These are phyloP conservation scores for Pisolithus albus DNA, from an alignment of 768 basidiomycete genomes.

Conservation along the genomic window DNA sequence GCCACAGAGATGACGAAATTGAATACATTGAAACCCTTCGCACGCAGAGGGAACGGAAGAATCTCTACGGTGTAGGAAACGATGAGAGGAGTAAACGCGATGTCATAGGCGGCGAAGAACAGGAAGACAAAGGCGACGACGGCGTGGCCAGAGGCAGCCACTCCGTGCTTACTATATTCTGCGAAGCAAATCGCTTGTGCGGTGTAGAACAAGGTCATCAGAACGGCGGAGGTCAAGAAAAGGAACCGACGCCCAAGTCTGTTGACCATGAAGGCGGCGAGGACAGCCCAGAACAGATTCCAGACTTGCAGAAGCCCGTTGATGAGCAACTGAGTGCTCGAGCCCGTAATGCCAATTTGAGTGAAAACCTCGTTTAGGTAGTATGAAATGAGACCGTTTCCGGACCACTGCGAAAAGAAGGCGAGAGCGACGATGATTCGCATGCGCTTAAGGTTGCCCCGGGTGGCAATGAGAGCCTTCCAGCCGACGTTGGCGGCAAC, in stretches of 20 bases:
- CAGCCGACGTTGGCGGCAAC: constrained; percentile 58
- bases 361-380: constrained; percentile 72
- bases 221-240: constrained; percentile 51
- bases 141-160: constrained; percentile 48
- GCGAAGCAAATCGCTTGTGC: constrained; percentile 65
- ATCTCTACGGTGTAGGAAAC: constrained; percentile 88
- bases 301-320: constrained; percentile 82
- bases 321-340: constrained; percentile 66
- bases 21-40: constrained; percentile 81
- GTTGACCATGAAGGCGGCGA: constrained; percentile 57
- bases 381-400: constrained; percentile 78
- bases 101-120: constrained; percentile 71
- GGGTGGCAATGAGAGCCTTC: constrained; percentile 57
- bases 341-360: constrained; percentile 57
- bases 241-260: constrained; percentile 62
- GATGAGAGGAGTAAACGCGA: constrained; percentile 83
- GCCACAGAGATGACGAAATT: constrained; percentile 71
- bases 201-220: constrained; percentile 63
- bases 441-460: constrained; percentile 73
- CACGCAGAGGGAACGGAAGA: constrained; percentile 73
- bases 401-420: constrained; percentile 84
- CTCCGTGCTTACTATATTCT: constrained; percentile 39
- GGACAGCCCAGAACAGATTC: constrained; percentile 61
- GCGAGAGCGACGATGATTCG: constrained; percentile 69
- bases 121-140: constrained; percentile 83